Percentiles rank a stretch among this genome's conserved stretches.
These are phyloP conservation scores for Camellia granthamiana DNA, from an alignment of 148 eudicot species.

Conservation along the genomic window DNA sequence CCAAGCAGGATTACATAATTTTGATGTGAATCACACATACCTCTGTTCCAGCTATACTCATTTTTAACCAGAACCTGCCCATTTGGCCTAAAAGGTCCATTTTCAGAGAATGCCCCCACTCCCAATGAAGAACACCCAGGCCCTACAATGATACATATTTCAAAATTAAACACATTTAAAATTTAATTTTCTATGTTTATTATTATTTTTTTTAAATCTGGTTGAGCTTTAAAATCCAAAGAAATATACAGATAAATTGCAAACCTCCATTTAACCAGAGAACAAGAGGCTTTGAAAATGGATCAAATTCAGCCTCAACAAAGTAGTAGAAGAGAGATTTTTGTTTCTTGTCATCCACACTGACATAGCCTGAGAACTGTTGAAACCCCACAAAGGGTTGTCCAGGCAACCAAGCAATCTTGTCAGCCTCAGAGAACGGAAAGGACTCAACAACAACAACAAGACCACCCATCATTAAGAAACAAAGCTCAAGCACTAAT, in stretches of 20 bases:
- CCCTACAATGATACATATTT: conserved; percentile 42
- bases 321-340: conserved; percentile 83
- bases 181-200: too few species aligned
- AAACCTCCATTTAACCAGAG: conserved; percentile 99
- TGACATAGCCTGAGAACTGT: conserved; percentile 80
- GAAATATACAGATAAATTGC: background rate
- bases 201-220: background rate
- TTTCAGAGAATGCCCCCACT: conserved; percentile 98
- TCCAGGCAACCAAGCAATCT: conserved; percentile 61
- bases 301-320: conserved; percentile 79
- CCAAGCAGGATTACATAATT: conserved; percentile 2
- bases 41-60: conserved; percentile 92
- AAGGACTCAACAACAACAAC: conserved; percentile 6
- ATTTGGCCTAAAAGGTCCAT: conserved; percentile 96
- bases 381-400: conserved; percentile 79
- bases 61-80: conserved; percentile 67
- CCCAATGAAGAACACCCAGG: conserved; percentile 99
- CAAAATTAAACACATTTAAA: conserved; percentile 10
- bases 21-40: conserved; percentile 26
- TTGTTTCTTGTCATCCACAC: conserved; percentile 64
- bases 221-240: too few species aligned
- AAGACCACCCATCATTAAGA: conserved; percentile 20
- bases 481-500: conserved; percentile 19
- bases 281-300: conserved; percentile 78
- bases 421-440: conserved; percentile 25